A percentile compares a stretch with the other conserved stretches of the same genome.
Evolutionary conservation across 108 stramenopile species (phyloP).

Genomic region (Conticribra weissflogii): DNA sequence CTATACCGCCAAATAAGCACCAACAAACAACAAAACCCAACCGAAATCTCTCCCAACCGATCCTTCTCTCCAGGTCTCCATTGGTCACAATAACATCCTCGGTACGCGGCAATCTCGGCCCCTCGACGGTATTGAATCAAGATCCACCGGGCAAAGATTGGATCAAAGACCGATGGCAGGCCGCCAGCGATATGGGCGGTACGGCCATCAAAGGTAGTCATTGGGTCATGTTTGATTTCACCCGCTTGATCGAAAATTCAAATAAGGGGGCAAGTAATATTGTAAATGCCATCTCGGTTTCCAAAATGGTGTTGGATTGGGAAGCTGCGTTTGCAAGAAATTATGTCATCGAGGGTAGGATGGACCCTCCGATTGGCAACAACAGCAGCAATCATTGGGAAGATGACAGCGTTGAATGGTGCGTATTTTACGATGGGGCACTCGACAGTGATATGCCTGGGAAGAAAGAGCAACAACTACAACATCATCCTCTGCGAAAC

Average conservation of each 20-base stretch:
- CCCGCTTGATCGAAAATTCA: no score
- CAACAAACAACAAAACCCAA: background rate
- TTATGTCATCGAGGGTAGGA: constrained; percentile 60
- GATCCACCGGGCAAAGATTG: constrained; percentile 64
- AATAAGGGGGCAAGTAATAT: background rate
- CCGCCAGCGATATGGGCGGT: constrained; percentile 83
- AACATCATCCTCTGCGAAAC: no score
- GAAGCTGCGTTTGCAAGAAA: constrained; percentile 74
- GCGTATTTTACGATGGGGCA: constrained; percentile 43
- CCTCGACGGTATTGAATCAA: constrained; percentile 66
- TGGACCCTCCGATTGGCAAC: constrained; percentile 10
- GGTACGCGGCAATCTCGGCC: constrained; percentile 83
- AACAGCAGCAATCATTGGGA: constrained; percentile 16
- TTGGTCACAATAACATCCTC: constrained; percentile 30
- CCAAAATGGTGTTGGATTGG: constrained; percentile 74
- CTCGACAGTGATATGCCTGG: constrained; percentile 18
- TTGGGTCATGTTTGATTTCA: constrained; percentile 71
- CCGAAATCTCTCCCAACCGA: no score
- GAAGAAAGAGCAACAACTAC: constrained; percentile 14
- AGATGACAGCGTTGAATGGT: constrained; percentile 30
- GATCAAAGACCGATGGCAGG: constrained; percentile 88
- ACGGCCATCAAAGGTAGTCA: constrained; percentile 70
- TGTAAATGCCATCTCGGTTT: constrained; percentile 23
- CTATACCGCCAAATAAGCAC: background rate
- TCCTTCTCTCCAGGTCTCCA: constrained; percentile 26